These are phyloP conservation scores for Globisporangium radiosum DNA, from an alignment of 352 stramenopile genomes.

Conservation along the genomic window DNA sequence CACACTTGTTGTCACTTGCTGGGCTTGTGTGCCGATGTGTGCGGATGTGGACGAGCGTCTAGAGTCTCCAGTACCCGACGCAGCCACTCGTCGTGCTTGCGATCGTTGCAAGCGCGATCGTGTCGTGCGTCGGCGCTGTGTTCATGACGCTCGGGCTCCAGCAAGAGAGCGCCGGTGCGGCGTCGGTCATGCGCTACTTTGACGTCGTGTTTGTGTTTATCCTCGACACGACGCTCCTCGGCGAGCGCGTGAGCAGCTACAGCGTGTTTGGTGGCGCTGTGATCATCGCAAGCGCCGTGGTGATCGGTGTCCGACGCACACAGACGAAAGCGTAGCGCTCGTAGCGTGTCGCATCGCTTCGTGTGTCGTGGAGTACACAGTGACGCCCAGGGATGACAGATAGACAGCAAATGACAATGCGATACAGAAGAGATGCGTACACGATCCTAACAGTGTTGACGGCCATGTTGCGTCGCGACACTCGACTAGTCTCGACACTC, in stretches of 20 bases:
- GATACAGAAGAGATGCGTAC: too few relatives aligned
- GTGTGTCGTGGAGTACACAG: too few relatives aligned
- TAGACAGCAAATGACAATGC: too few relatives aligned
- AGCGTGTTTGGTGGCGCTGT: slow-evolving; percentile 53
- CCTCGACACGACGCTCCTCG: slow-evolving; percentile 38
- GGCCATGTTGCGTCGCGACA: too few relatives aligned
- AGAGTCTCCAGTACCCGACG: slow-evolving; percentile 21
- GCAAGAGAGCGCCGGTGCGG: slow-evolving; percentile 49
- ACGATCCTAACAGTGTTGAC: too few relatives aligned
- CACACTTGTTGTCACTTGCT: too few relatives aligned
- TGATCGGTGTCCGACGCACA: slow-evolving; percentile 39
- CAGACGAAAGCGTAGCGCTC: slow-evolving; percentile 12
- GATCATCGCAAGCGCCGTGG: slow-evolving; percentile 40
- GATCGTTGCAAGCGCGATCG: slow-evolving; percentile 31
- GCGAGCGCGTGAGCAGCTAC: slow-evolving; percentile 50
- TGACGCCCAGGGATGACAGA: too few relatives aligned
- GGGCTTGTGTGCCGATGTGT: background rate
- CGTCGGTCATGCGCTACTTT: slow-evolving; percentile 64
- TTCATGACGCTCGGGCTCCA: slow-evolving; percentile 60
- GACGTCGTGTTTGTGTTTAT: slow-evolving; percentile 66
- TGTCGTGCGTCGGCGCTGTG: slow-evolving; percentile 42
- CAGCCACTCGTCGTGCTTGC: slow-evolving; percentile 25
- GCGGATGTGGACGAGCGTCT: background rate
- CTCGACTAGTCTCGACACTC: too few relatives aligned
- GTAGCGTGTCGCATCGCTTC: too few relatives aligned